phyloP scores from a whole-genome alignment of 129 eudicot genomes.

The Helichrysum umbraculigerum region DNA sequence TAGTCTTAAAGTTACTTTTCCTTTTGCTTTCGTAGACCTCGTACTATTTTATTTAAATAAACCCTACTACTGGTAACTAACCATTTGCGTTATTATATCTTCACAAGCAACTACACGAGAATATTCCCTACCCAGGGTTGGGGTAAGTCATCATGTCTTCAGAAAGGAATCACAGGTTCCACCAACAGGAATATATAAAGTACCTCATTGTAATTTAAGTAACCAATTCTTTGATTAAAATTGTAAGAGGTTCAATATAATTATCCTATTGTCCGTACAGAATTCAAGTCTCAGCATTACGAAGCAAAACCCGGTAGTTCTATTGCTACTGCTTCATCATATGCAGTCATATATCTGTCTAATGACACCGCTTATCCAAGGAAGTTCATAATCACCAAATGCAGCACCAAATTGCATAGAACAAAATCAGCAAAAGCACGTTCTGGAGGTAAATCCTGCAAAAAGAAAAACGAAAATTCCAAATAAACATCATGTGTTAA shows the following conservation, averaged over 20 bases:
- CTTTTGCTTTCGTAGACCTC: too few species aligned
- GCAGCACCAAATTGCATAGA: constrained; percentile 49
- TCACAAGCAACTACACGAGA: too few species aligned
- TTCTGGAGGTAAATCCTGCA: constrained; percentile 53
- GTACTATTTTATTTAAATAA: too few species aligned
- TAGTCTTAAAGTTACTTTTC: too few species aligned
- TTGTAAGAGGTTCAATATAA: constrained; percentile 9
- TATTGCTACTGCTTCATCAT: background rate
- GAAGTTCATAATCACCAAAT: constrained; percentile 59
- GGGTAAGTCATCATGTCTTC: too few species aligned
- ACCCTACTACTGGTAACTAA: too few species aligned
- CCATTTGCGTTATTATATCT: too few species aligned
- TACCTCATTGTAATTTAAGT: too few species aligned
- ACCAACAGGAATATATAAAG: too few species aligned
- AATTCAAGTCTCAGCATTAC: constrained; percentile 12
- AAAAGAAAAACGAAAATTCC: too few species aligned
- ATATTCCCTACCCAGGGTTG: too few species aligned
- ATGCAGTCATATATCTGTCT: background rate
- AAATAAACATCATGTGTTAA: background rate
- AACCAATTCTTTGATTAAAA: constrained; percentile 5
- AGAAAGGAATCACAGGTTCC: too few species aligned
- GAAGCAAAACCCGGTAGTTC: background rate
- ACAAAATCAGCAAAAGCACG: constrained; percentile 55
- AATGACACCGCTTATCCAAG: constrained; percentile 35
- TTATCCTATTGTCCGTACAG: constrained; percentile 11